Base-by-base conservation (phyloP, 2,329 filamentous ascomycete species). In the Ceratocystis alfenasii region DNA sequence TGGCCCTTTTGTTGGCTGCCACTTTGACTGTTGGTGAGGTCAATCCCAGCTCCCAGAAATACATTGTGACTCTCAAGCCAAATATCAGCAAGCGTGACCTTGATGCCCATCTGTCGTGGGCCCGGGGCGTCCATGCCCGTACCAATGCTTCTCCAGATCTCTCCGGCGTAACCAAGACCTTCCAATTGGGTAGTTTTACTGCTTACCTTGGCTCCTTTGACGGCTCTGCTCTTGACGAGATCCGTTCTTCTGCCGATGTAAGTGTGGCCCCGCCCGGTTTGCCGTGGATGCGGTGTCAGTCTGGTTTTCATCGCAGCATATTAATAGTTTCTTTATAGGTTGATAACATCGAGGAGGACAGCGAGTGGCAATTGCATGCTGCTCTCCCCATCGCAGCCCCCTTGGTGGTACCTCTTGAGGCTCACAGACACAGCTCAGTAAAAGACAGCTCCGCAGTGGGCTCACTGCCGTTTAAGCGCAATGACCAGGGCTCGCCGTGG, bases 281-380 rank as follows among this genome's bases (percentile, higher is more conserved):
- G 3, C 36, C 36, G 10, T 41, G 3, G 10, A 12, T 50, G 8
- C n/a, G 15, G 2, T 48, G 7, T n/a, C 2, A n/a, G 20, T 48
- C 20, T 48, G 2, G 17, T 36, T 20, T 65, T 85, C 82, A 85
- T 87, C 95, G 3, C 45, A 36, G n/a, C 10, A 62, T n/a, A 36
- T 33, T 17, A 15, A 15, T 3, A 33, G n/a, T 12, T 25, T 28
- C 25, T 36, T 20, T 25, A n/a, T 36, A 67, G 65, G 65, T 67
- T 33, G 53, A 60, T 20, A 65, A 20, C 48, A 53, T 65, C 17
- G 62, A 67, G 46, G 63, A 65, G 33, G 62, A 67, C 22, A 55
- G 25, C 6, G 57, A 30, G 17, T 62, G 62, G 57, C 57, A 67
- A n/a, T 48, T 67, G 6, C 62, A 65, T 36, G 53, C 41, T 25